Base-by-base conservation (phyloP, 2,329 filamentous ascomycete species). In the Botryotinia narcissicola region DNA sequence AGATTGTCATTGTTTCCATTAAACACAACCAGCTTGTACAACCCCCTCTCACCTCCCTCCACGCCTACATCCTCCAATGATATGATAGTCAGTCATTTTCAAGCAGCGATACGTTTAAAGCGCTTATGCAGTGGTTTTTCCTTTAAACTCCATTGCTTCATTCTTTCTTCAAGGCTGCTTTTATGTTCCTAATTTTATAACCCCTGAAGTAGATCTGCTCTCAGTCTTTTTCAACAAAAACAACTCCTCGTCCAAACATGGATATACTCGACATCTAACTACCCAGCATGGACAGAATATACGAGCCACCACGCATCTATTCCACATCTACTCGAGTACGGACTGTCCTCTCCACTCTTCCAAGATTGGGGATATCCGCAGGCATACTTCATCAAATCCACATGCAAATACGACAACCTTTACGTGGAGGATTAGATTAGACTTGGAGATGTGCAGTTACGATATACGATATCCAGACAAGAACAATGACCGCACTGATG, bases 11-110 rank as follows among this genome's bases (percentile, higher is more conserved):
- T 62, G 57, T 59, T 59, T 29, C 61, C 25, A 16, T 29, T 5
- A 7, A 63, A 14, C 40, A 63, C 25, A 29, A 32, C 12, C 44
- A 48, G 29, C 44, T 37, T 66, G 63, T 32, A n/a, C 44, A 48
- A 37, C 44, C 63, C 63, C 63, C 44, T 66, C 63, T 51, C 44
- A 48, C 48, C 44, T 32, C 63, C 63, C 44, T 51, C 63, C 60
- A 62, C 60, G 35, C 37, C 37, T 37, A n/a, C 60, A 18, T n/a
- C 60, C 25, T 62, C 25, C 32, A 37, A n/a, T 25, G 4, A 51
- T 9, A 37, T 9, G 37, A 37, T 37, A 37, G 37, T 67, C 44
- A 37, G 35, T 67, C 44, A n/a, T 54, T 20, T n/a, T 44, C 32
- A 48, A 64, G 44, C 44, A 66, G 63, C 44, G 22, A 35, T 66